A percentile compares a stretch with the other conserved stretches of the same genome.
phyloP scores from a whole-genome alignment of 1,284 basidiomycete species.

The Trametes hirsuta region DNA sequence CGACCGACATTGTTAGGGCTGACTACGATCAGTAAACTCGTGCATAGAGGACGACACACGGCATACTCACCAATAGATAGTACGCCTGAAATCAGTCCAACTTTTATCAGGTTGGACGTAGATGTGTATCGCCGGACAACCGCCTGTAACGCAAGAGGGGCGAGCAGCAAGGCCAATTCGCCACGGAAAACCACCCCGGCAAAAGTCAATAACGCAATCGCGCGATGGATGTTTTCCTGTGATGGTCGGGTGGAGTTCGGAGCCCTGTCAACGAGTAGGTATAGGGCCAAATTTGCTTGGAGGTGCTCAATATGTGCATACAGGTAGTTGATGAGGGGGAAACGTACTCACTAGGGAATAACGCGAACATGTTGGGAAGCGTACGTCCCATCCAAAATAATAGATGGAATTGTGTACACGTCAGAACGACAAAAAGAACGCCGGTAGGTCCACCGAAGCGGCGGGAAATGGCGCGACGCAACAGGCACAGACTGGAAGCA shows the following conservation, averaged over 20 bases:
- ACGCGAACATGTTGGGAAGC: constrained; percentile 92
- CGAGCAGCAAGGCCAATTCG: constrained; percentile 76
- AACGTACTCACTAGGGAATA: constrained; percentile 67
- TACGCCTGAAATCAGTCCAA: constrained; percentile 58
- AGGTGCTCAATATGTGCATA: not conserved
- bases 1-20: constrained; percentile 71
- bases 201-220: constrained; percentile 62
- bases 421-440: constrained; percentile 68
- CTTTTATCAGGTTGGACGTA: constrained; percentile 49
- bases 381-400: constrained; percentile 94
- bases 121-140: constrained; percentile 49
- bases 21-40: not conserved
- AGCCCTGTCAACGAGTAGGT: constrained; percentile 52
- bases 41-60: not conserved
- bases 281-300: constrained; percentile 68
- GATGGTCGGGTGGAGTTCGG: constrained; percentile 47
- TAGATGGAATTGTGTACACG: constrained; percentile 87
- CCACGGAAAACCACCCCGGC: constrained; percentile 79
- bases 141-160: constrained; percentile 62
- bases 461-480: constrained; percentile 63
- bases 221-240: constrained; percentile 36
- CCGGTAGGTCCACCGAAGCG: constrained; percentile 67
- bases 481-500: constrained; percentile 62
- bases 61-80: constrained; percentile 57
- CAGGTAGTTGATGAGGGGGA: not conserved